Base-by-base conservation (phyloP, 2,329 filamentous ascomycete genomes). In the Dothideomycetes sp. region DNA sequence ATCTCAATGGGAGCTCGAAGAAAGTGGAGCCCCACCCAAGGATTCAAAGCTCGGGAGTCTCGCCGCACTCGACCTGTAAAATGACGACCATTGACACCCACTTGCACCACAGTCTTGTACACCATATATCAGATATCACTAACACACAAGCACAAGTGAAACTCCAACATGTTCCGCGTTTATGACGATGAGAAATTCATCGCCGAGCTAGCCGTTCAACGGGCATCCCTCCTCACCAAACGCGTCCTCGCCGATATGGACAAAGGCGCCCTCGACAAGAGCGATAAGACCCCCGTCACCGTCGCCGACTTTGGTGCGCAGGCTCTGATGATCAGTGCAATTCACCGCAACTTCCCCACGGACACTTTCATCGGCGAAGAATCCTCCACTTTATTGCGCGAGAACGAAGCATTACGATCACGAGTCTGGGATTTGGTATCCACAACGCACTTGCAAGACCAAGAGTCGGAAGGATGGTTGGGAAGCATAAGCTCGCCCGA, bases 121-220 rank as follows among this genome's bases (percentile, higher is more conserved):
- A n/a, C n/a, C n/a, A n/a, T n/a, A n/a, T n/a, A n/a, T n/a, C n/a
- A n/a, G n/a, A n/a, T n/a, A n/a, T n/a, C n/a, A n/a, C n/a, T n/a
- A n/a, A n/a, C n/a, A n/a, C n/a, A n/a, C n/a, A n/a, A n/a, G n/a
- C n/a, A 24, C 22, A 24, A 24, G 22, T 7, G 12, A 7, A 24
- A 24, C 22, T 7, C 7, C 7, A 24, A 24, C 22, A 41, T 41
- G 39, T 15, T n/a, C 15, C n/a, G 23, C 4, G 5, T 16, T 6
- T 93, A 89, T 70, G 68, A 74, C 45, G 76, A 80, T 49, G 88
- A 95, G 68, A 77, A 89, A 52, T 70, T 80, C 55, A 74, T 93
- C 37, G 88, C 88, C 47, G 80, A 89, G 60, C 77, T 94, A 32
- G 87, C 88, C 45, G 87, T 94, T 44, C 86, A 93, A 67, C 78